Evolutionary conservation across 1,284 basidiomycete species (phyloP), one percentile per base, ranked within the genome.

Genomic region (Blastosporella zonata): DNA sequence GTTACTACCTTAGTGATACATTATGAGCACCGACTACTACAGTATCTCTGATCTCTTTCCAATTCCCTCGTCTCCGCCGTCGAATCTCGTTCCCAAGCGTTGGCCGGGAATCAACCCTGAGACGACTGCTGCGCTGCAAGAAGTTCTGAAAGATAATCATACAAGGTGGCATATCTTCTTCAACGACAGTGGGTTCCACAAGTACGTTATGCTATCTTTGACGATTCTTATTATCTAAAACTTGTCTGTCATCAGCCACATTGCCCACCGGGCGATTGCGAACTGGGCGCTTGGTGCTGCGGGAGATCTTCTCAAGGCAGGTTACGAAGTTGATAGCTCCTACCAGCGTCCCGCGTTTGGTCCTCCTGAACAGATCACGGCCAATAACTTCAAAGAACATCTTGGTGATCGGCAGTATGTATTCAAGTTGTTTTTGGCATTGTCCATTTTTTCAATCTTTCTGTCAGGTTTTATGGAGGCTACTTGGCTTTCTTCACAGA

Each of bases 401-500:
- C 53, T 77, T 4, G 73, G 68, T 12, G 66, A 74, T 28, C 63
- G 62, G 44, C 58, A 64, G 74, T 74, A 49, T 17, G 64, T 54
- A 3, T 25, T 15, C 41, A 22, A 3, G 9, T 20, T 43, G n/a
- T 18, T 23, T 20, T 3, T 20, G 15, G 17, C 25, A 18, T 20
- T 20, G 9, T 42, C 8, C n/a, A 10, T 22, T 5, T 37, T 1
- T 6, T 28, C 9, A 12, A 46, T 46, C 9, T 6, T 17, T 17
- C 12, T 20, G 3, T 2, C 9, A 86, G 83, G 2, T 87, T 71
- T 55, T 87, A 81, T 55, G 61, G 68, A 12, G 75, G 72, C 0
- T 88, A 87, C 53, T 54, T 83, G 12, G 52, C 68, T 6, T 87
- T 84, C 64, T 87, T 86, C 67, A 67, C 66, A 2, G 59, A 70